Percentiles rank a stretch among this genome's conserved stretches.
Evolutionary conservation across 1,284 basidiomycete genomes (phyloP).

Genomic region (Taiwanofungus camphoratus): DNA sequence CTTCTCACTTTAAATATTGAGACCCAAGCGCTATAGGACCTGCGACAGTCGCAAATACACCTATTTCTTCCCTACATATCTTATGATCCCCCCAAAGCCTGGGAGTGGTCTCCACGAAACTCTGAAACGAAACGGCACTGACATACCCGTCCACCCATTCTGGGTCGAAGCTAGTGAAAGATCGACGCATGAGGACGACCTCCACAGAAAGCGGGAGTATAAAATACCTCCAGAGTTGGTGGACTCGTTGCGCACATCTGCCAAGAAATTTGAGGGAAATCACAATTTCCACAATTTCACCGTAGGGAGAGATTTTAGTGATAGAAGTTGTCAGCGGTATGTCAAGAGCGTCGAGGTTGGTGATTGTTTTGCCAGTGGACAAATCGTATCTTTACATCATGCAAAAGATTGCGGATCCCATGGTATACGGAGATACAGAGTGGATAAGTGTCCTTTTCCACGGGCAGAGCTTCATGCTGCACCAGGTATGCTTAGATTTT

Average conservation of each 20-base stretch:
- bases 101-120: constrained; percentile 54
- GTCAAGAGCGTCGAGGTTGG: constrained; percentile 83
- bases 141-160: constrained; percentile 33
- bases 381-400: neutral
- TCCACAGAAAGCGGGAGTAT: constrained; percentile 62
- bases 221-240: constrained; percentile 54
- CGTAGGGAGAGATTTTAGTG: constrained; percentile 79
- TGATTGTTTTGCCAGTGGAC: constrained; percentile 7
- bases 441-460: constrained; percentile 95
- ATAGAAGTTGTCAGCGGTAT: constrained; percentile 75
- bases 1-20: constrained; percentile 10
- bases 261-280: constrained; percentile 69
- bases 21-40: constrained; percentile 38
- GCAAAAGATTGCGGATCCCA: constrained; percentile 67
- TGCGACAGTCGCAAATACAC: constrained; percentile 97
- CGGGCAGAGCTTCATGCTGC: constrained; percentile 98
- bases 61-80: constrained; percentile 93
- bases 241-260: constrained; percentile 48
- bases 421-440: constrained; percentile 85
- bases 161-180: constrained; percentile 39
- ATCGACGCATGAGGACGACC: constrained; percentile 45
- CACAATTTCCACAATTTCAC: constrained; percentile 99
- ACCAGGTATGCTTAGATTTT: constrained; percentile 61
- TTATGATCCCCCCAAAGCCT: constrained; percentile 88
- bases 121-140: constrained; percentile 29